phyloP scores from a whole-genome alignment of 1,139 yeast genomes.

The Debaryomyces robertsiae region DNA sequence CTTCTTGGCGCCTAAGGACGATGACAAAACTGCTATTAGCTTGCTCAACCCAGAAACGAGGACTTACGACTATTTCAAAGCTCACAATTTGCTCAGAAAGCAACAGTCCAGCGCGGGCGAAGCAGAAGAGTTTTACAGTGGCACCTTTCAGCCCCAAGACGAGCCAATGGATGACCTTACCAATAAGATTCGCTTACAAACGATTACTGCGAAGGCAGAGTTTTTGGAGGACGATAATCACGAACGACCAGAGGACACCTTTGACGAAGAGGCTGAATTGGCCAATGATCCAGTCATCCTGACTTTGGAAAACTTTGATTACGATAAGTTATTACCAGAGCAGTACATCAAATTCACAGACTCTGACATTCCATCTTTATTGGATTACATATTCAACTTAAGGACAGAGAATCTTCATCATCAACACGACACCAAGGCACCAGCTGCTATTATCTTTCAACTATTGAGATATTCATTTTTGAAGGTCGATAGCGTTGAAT shows the following conservation, averaged over 20 bases:
- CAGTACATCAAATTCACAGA: conserved; percentile 63
- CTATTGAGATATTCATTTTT: conserved; percentile 64
- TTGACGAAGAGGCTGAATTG: conserved; percentile 30
- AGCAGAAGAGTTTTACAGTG: conserved; percentile 21
- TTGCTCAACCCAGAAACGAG: conserved; percentile 36
- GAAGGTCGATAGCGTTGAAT: conserved; percentile 52
- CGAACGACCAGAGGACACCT: conserved; percentile 27
- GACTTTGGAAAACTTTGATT: conserved; percentile 46
- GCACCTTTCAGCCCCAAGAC: conserved; percentile 22
- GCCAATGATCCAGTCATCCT: conserved; percentile 32
- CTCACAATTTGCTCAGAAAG: conserved; percentile 44
- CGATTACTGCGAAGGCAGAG: conserved; percentile 36
- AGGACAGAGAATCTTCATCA: conserved; percentile 31
- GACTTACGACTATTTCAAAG: conserved; percentile 40
- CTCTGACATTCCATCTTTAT: conserved; percentile 61
- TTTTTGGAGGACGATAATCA: conserved; percentile 24
- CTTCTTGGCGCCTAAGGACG: conserved; percentile 30
- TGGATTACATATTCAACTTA: conserved; percentile 56
- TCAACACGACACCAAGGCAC: conserved; percentile 59
- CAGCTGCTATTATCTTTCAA: conserved; percentile 71
- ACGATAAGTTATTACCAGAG: conserved; percentile 46
- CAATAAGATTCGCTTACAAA: conserved; percentile 51
- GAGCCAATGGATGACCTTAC: conserved; percentile 44
- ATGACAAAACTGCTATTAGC: conserved; percentile 36
- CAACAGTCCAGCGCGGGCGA: conserved; percentile 16